Conservation (phyloP, 1,139 yeast species). For the Sugiyamaella paludigena region DNA sequence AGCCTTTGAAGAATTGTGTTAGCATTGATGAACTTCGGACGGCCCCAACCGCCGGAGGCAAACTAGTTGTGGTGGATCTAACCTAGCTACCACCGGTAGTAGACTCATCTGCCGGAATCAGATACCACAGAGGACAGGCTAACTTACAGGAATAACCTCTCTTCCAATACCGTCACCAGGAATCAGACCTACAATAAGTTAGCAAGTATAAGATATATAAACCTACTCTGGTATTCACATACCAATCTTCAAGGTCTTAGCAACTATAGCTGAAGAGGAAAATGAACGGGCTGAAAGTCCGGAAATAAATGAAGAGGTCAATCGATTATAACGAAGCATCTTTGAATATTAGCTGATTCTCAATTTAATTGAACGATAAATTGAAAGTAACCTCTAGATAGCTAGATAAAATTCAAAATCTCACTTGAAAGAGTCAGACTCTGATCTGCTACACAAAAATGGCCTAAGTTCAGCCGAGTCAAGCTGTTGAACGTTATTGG, state of each 20-base stretch:
- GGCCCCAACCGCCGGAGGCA: no score
- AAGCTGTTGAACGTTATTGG: no score
- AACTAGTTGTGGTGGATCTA: neutral
- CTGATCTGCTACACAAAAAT: no score
- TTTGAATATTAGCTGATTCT: neutral
- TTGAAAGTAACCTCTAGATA: no score
- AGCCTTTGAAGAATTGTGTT: conserved; percentile 37
- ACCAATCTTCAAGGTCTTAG: conserved; percentile 9
- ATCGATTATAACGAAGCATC: conserved; percentile 10
- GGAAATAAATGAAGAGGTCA: conserved; percentile 2
- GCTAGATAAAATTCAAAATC: no score
- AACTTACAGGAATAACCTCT: conserved; percentile 78
- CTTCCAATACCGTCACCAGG: conserved; percentile 99
- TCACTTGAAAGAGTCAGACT: no score
- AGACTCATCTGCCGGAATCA: no score
- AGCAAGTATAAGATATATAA: neutral
- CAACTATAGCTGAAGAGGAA: conserved; percentile 4
- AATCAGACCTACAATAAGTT: conserved; percentile 54
- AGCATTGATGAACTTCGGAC: neutral
- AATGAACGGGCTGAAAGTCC: conserved; percentile 2
- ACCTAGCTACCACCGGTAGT: no score
- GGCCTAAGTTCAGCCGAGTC: no score
- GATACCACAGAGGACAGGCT: neutral
- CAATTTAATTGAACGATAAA: no score
- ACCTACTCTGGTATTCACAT: neutral